These are phyloP conservation scores for Volvox carteri DNA, from an alignment of 163 green algal genomes.

Conservation along the genomic window DNA sequence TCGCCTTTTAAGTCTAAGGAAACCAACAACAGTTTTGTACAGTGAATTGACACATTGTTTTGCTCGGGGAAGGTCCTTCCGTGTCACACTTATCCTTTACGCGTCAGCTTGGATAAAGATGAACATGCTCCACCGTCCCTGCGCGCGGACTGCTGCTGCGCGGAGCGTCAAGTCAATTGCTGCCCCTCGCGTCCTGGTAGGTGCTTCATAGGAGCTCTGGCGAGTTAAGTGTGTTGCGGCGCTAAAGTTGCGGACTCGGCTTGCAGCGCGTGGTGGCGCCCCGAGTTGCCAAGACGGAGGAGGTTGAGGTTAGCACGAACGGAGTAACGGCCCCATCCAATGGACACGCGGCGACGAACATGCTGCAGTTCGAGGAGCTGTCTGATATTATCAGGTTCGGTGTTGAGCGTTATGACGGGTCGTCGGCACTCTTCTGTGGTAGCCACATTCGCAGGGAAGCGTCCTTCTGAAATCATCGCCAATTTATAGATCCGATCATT, in stretches of 20 bases:
- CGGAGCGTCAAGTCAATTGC: slow-evolving; percentile 29
- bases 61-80: background rate
- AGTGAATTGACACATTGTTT: background rate
- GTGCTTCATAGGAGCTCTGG: background rate
- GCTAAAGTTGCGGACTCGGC: slow-evolving; percentile 8
- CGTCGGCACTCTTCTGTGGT: too few relatives aligned
- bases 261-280: slow-evolving; percentile 45
- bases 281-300: slow-evolving; percentile 24
- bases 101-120: slow-evolving; percentile 31
- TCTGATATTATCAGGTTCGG: slow-evolving; percentile 74
- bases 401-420: slow-evolving; percentile 25
- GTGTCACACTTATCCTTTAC: background rate
- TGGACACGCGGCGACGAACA: slow-evolving; percentile 51
- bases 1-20: background rate
- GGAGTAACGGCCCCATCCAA: slow-evolving; percentile 8
- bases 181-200: slow-evolving; percentile 13
- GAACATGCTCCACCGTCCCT: background rate
- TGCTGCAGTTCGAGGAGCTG: slow-evolving; percentile 89
- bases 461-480: too few relatives aligned
- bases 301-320: slow-evolving; percentile 54
- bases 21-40: background rate
- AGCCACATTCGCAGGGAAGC: too few relatives aligned
- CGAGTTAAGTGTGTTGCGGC: background rate
- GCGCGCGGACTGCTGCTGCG: slow-evolving; percentile 19
- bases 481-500: too few relatives aligned